Evolutionary conservation across 164 flowering plant genomes (phyloP).

Genomic region (Magnolia officinalis): DNA sequence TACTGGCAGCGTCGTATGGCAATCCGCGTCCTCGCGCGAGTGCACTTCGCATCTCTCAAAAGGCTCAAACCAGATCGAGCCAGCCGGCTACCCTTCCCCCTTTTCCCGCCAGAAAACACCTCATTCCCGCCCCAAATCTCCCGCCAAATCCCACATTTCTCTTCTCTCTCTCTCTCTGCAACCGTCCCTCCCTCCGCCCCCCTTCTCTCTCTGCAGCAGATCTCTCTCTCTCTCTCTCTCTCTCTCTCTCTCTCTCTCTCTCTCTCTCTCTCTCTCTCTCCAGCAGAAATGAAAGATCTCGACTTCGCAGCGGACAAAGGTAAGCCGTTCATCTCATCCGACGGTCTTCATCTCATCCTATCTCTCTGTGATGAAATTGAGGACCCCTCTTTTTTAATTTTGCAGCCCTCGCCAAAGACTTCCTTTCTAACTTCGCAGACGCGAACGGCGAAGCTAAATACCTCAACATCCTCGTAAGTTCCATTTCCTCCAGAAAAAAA

Average conservation of each 20-base stretch:
- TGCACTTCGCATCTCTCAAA: too few relatives aligned
- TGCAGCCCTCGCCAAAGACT: conserved; percentile 72
- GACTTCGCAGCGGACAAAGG: conserved; percentile 57
- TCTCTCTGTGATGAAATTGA: neutral
- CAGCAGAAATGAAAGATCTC: conserved; percentile 42
- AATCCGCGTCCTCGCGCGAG: too few relatives aligned
- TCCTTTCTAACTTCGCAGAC: conserved; percentile 72
- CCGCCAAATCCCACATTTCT: conserved; percentile 10
- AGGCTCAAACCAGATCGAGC: too few relatives aligned
- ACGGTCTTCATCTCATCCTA: conserved; percentile 12
- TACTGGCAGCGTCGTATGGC: too few relatives aligned
- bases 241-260: conserved; percentile 6
- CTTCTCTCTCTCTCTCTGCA: conserved; percentile 10
- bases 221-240: conserved; percentile 10
- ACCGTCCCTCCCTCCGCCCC: neutral
- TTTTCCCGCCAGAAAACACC: conserved; percentile 6
- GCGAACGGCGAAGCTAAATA: conserved; percentile 78
- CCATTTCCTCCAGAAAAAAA: neutral
- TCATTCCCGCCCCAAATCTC: conserved; percentile 7
- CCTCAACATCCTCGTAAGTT: conserved; percentile 70
- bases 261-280: conserved; percentile 8
- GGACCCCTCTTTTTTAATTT: neutral
- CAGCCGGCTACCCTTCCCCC: neutral
- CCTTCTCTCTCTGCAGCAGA: neutral
- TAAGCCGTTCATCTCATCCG: conserved; percentile 11